Percentiles rank a stretch among this genome's conserved stretches.
Evolutionary conservation across 305 asterid genomes (phyloP).

Genomic region (Withania somnifera): DNA sequence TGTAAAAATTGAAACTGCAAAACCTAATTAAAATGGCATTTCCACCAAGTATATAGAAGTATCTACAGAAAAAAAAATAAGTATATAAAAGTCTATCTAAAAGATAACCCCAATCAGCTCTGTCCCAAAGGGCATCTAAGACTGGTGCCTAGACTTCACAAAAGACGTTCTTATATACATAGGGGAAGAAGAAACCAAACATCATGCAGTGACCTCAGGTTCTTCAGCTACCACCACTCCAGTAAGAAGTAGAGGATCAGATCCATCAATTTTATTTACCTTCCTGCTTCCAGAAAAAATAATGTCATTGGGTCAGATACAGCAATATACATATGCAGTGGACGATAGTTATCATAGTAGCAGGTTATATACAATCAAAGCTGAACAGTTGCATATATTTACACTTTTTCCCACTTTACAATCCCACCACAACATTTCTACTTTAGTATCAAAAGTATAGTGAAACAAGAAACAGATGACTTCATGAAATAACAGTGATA

Average conservation of each 20-base stretch:
- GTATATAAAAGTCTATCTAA: not conserved
- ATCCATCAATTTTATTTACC: conserved; percentile 34
- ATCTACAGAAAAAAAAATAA: too few relatives aligned
- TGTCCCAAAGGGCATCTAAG: not conserved
- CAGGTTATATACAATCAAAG: not conserved
- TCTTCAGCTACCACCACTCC: conserved; percentile 19
- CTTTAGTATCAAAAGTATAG: not conserved
- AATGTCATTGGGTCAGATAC: not conserved
- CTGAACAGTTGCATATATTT: not conserved
- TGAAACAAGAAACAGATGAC: not conserved
- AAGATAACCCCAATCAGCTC: not conserved
- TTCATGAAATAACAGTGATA: not conserved
- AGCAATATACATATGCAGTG: not conserved
- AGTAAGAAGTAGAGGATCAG: conserved; percentile 26
- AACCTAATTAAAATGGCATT: not conserved
- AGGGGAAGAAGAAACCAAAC: conserved; percentile 5
- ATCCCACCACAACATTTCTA: not conserved
- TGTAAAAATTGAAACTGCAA: not conserved
- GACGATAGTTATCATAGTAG: not conserved
- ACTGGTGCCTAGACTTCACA: not conserved
- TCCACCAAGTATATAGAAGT: not conserved
- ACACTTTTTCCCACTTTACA: not conserved
- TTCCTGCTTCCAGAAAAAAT: conserved; percentile 24
- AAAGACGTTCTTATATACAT: conserved; percentile 9
- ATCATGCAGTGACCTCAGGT: conserved; percentile 46